Conservation (phyloP, 2,329 filamentous ascomycete species). For the Rutstroemia sp. region DNA sequence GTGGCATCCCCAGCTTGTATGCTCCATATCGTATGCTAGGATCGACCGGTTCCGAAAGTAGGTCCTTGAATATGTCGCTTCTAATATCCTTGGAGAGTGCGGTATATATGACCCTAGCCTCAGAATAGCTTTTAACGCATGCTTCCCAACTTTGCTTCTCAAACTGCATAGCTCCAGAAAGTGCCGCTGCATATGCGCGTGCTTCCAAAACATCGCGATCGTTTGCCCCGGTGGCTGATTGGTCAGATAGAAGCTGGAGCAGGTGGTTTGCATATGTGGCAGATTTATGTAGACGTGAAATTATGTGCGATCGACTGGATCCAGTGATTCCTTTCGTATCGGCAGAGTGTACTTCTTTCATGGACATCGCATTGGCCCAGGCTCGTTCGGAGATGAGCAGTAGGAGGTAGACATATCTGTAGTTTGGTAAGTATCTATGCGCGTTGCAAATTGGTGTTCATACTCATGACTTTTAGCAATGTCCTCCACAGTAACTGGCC, state of each 20-base stretch:
- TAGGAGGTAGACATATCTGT: constrained; percentile 68
- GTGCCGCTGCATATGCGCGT: constrained; percentile 70
- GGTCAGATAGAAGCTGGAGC: constrained; percentile 57
- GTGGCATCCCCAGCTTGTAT: constrained; percentile 81
- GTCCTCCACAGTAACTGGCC: constrained; percentile 66
- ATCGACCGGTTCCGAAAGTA: constrained; percentile 79
- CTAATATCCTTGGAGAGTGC: constrained; percentile 60
- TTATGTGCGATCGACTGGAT: constrained; percentile 76
- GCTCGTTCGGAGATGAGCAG: constrained; percentile 83
- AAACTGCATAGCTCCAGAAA: constrained; percentile 72
- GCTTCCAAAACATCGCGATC: constrained; percentile 74
- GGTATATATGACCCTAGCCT: constrained; percentile 75
- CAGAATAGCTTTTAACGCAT: constrained; percentile 69
- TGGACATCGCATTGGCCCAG: constrained; percentile 93
- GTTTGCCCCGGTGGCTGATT: constrained; percentile 55
- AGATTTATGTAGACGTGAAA: constrained; percentile 80
- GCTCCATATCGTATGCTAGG: constrained; percentile 91
- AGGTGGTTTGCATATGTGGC: constrained; percentile 62
- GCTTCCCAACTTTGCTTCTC: constrained; percentile 82
- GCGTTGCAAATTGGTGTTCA: constrained; percentile 23
- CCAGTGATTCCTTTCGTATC: constrained; percentile 75
- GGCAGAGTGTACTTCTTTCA: constrained; percentile 75
- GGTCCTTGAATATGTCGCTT: constrained; percentile 77
- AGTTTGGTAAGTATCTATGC: constrained; percentile 10
- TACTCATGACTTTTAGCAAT: constrained; percentile 72